Base-by-base conservation (phyloP, 805 yeast genomes). In the Saccharomycopsis fodiens region DNA sequence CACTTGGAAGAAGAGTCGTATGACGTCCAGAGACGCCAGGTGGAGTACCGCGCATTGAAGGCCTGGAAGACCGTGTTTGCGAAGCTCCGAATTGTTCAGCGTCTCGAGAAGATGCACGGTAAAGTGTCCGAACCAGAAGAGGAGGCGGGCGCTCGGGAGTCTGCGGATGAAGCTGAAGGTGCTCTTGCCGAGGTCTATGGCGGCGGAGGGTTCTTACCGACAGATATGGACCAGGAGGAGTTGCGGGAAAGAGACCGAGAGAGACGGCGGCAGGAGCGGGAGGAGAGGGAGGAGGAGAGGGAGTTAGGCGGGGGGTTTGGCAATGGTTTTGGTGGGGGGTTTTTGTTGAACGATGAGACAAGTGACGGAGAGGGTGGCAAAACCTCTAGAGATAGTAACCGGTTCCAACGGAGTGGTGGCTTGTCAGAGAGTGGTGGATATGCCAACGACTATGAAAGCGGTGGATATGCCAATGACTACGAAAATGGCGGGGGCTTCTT, bases 51-150 rank as follows among this genome's bases (percentile, higher is more conserved):
- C 16, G 76, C 83, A 2, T 60, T 78, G 48, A 62, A 68, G 39
- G 68, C 69, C 29, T 78, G 83, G 85, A 73, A 68, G 48, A 64
- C 68, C 40, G 65, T 77, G 47, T 59, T 78, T 47, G 65, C 74
- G 5, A 77, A 72, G 44, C 59, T 79, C 31, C 60, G 74, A 42
- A 75, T 78, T 25, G 59, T 60, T 36, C 64, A 62, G 8, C 56
- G 83, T 39, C 65, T 78, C 52, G 66, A 73, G 46, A 53, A 48
- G 31, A 64, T 63, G 20, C 83, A 78, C 55, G 84, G 85, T 3
- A 55, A 52, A 20, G 53, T 74, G 3, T 61, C 52, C 6, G 60
- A 55, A 2, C 51, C 47, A 5, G 55, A 47, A 10, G 60, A 53
- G 20, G 52, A 51, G 27, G 55, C 46, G 23, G 44, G 37, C 6